Percentiles rank a stretch among this genome's conserved stretches.
Evolutionary conservation across 495 filamentous ascomycete species (phyloP).

Genomic region (Parathielavia appendiculata): DNA sequence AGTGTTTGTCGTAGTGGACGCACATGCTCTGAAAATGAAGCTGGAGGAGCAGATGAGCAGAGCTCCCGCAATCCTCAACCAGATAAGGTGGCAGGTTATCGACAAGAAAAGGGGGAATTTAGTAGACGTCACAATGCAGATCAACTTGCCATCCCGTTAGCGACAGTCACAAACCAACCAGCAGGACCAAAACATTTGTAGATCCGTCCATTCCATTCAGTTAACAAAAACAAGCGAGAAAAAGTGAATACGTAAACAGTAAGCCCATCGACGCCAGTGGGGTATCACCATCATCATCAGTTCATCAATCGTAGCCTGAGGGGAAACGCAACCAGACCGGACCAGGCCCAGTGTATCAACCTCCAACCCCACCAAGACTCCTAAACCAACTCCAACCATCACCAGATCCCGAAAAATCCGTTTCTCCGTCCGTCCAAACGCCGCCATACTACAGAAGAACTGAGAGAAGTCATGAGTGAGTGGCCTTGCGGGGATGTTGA

Average conservation of each 20-base stretch:
- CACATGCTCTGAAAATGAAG: no score
- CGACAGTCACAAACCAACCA: not conserved
- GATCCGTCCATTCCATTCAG: not conserved
- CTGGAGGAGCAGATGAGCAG: no score
- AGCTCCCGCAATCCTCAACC: no score
- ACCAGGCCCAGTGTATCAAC: not conserved
- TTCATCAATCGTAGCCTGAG: constrained; percentile 3
- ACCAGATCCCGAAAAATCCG: not conserved
- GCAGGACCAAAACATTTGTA: no score
- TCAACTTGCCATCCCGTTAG: no score
- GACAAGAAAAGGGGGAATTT: no score
- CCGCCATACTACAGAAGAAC: constrained; percentile 9
- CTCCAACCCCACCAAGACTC: no score
- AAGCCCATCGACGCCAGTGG: not conserved
- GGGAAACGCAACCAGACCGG: not conserved
- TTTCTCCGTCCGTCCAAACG: not conserved
- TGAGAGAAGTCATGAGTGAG: not conserved
- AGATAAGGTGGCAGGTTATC: no score
- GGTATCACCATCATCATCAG: not conserved
- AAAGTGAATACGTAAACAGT: not conserved
- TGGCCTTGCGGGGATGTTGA: not conserved
- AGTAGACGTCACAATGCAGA: no score
- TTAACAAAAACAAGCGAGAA: not conserved
- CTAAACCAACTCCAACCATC: constrained; percentile 5
- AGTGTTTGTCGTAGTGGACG: no score